Evolutionary conservation across 1,284 basidiomycete species (phyloP), one percentile per base, ranked within the genome.

Genomic region (Laetiporus sulphureus): DNA sequence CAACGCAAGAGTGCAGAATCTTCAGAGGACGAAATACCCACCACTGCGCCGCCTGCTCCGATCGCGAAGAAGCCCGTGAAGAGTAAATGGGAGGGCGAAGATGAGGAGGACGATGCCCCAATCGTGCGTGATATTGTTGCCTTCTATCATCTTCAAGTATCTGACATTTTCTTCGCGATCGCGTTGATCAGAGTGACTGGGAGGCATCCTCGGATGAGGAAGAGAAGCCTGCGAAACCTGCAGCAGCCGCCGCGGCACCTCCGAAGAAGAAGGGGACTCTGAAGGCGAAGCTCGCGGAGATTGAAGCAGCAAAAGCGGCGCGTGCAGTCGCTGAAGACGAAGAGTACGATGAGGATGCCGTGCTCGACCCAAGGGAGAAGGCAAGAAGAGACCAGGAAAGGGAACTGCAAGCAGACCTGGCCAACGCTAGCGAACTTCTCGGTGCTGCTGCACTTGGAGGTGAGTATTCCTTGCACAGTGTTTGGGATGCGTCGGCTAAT

Each of bases 231-330:
- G n/a, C n/a, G n/a, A 48, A 49, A 47, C 65, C 36, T 40, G 54
- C 69, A 0, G 58, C 71, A 11, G 61, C 65, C 15, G 58, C 76
- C 0, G 70, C 68, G 33, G 79, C 82, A 16, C 79, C 86, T 1
- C 74, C 79, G 2, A 91, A 89, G 71, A 94, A 94, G 70, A 94
- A 92, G 68, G 88, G 88, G 44, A 89, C 84, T 0, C 65, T 94
- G 51, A 95, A 94, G 64, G 77, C 79, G 35, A 94, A 93, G 64
- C 68, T 95, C 2, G 91, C 89, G 0, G 89, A 92, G 65, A 94
- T 89, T 64, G 89, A 90, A 54, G 87, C 86, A 1, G 69, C 68
- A 47, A 77, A 75, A 44, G 81, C 77, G 3, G 64, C 69, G 8
- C 64, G 60, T 32, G 63, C 62, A 32, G 67, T 58, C 3, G 64